A percentile compares a stretch with the other conserved stretches of the same genome.
These are phyloP conservation scores for Mycosphaerelloides madeirae DNA, from an alignment of 2,329 filamentous ascomycete genomes.

Conservation along the genomic window DNA sequence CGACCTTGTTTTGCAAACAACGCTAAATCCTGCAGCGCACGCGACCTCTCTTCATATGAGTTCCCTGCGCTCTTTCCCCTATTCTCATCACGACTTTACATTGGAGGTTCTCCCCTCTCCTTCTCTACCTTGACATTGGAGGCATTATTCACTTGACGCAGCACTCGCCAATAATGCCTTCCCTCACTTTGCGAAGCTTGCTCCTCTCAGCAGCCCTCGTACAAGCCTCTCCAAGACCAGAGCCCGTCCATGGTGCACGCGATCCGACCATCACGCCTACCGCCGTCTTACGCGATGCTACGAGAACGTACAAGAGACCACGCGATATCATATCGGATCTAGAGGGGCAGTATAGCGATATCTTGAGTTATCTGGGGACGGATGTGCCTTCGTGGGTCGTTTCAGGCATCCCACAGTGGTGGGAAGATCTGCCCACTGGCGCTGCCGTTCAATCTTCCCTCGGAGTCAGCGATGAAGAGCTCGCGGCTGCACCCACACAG, in stretches of 20 bases:
- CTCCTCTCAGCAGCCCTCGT: conserved; percentile 27
- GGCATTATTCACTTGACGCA: no score
- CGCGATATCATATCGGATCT: conserved; percentile 51
- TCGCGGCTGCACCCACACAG: conserved; percentile 62
- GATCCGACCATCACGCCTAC: conserved; percentile 49
- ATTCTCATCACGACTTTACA: no score
- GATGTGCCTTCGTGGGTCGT: conserved; percentile 57
- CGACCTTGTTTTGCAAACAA: no score
- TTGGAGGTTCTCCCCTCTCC: no score
- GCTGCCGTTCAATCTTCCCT: conserved; percentile 57
- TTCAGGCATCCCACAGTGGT: conserved; percentile 62
- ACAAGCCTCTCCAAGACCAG: conserved; percentile 21
- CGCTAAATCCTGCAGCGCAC: no score
- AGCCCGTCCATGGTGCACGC: conserved; percentile 16
- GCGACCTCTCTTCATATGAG: no score
- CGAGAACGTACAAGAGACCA: conserved; percentile 39
- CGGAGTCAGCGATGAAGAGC: conserved; percentile 53
- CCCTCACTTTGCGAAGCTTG: conserved; percentile 16
- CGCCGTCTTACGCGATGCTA: conserved; percentile 38
- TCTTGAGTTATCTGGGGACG: conserved; percentile 49
- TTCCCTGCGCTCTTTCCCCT: no score
- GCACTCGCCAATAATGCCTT: conserved; percentile 4
- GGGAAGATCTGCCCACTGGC: conserved; percentile 59
- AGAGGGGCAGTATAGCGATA: conserved; percentile 36
- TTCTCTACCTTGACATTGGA: no score